phyloP scores from a whole-genome alignment of 345 rosid species.

The Leavenworthia alabamica region DNA sequence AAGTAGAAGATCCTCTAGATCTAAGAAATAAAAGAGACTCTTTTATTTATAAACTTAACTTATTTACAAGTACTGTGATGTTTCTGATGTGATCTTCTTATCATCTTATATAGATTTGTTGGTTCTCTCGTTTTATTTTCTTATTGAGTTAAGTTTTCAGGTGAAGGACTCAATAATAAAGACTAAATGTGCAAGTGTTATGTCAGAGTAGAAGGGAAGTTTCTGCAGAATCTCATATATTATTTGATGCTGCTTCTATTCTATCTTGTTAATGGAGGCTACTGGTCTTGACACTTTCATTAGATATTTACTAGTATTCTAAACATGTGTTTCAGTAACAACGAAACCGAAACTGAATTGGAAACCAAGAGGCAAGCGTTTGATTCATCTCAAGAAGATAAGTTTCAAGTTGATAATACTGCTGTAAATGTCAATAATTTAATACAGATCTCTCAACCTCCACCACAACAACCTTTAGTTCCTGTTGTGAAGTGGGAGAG shows the following conservation, averaged over 20 bases:
- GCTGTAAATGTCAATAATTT: slow-evolving; percentile 29
- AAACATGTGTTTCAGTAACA: slow-evolving; percentile 43
- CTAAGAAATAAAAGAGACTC: too few relatives aligned
- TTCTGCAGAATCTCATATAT: slow-evolving; percentile 11
- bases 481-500: slow-evolving; percentile 59
- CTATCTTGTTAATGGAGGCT: slow-evolving; percentile 43
- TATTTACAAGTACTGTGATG: background rate
- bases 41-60: too few relatives aligned
- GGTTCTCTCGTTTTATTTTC: too few relatives aligned
- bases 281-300: slow-evolving; percentile 20
- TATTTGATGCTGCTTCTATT: slow-evolving; percentile 28
- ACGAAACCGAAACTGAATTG: slow-evolving; percentile 35
- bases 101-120: too few relatives aligned
- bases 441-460: slow-evolving; percentile 38
- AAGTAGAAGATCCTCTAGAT: slow-evolving; percentile 10
- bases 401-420: slow-evolving; percentile 34
- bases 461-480: slow-evolving; percentile 36
- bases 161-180: slow-evolving; percentile 19
- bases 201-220: slow-evolving; percentile 23
- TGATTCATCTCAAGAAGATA: slow-evolving; percentile 47
- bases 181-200: slow-evolving; percentile 8
- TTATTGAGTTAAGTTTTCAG: slow-evolving; percentile 6
- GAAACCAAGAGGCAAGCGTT: slow-evolving; percentile 34
- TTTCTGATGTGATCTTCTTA: background rate
- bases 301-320: background rate